phyloP scores from a whole-genome alignment of 192 early-diverging fungal species.

The Coemansia sp. region DNA sequence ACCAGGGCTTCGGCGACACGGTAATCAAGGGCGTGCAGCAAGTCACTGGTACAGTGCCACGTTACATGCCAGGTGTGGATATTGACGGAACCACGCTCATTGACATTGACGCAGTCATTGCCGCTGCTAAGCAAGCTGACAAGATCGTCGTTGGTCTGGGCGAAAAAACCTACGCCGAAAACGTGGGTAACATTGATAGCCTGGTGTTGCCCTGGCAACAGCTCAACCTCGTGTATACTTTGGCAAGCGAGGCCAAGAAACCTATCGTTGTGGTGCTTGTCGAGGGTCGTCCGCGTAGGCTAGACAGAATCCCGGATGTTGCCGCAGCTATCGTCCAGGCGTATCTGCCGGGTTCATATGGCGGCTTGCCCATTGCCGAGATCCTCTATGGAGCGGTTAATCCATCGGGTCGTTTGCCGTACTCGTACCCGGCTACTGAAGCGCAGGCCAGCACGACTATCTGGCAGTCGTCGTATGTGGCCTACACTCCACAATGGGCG shows the following conservation, averaged over 20 bases:
- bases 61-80: slow-evolving; percentile 49
- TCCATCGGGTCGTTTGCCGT: slow-evolving; percentile 64
- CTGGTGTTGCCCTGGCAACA: slow-evolving; percentile 55
- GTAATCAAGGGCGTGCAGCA: slow-evolving; percentile 32
- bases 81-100: slow-evolving; percentile 53
- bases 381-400: slow-evolving; percentile 61
- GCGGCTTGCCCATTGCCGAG: slow-evolving; percentile 63
- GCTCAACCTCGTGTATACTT: slow-evolving; percentile 38
- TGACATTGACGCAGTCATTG: slow-evolving; percentile 47
- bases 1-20: slow-evolving; percentile 52
- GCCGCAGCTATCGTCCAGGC: slow-evolving; percentile 60
- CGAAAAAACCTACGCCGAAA: slow-evolving; percentile 64
- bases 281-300: slow-evolving; percentile 60
- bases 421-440: slow-evolving; percentile 61
- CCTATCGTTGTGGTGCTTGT: slow-evolving; percentile 59
- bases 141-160: slow-evolving; percentile 61
- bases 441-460: slow-evolving; percentile 41
- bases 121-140: slow-evolving; percentile 48
- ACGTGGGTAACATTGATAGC: slow-evolving; percentile 57
- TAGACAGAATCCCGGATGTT: slow-evolving; percentile 23
- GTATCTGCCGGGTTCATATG: slow-evolving; percentile 66
- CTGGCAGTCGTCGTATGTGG: slow-evolving; percentile 51
- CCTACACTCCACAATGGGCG: slow-evolving; percentile 57
- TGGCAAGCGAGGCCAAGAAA: slow-evolving; percentile 31
- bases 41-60: slow-evolving; percentile 25